Base-by-base conservation (phyloP, 139 green algal genomes). In the Chlorella sorokiniana region DNA sequence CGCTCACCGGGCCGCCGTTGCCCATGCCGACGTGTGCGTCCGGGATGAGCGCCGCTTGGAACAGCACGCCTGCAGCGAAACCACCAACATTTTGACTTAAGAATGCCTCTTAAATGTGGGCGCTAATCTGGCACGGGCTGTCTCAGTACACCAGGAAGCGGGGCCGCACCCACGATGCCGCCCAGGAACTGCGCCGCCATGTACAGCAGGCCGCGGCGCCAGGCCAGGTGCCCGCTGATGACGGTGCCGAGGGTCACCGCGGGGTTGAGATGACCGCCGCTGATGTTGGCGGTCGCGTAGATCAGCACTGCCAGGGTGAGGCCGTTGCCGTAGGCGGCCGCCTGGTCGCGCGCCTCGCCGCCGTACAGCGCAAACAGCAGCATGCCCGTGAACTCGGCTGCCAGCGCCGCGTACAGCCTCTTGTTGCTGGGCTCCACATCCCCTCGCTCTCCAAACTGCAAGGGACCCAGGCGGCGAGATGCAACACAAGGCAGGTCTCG, bases 221-320 rank as follows among this genome's bases (percentile, higher is more conserved):
- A 94, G 70, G 86, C 89, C 75, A 91, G 90, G 86, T 95, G 92
- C 1, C 92, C 92, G 38, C 87, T 93, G 76, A 93, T 91, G 41
- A 93, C 94, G n/a, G 91, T 88, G 1, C 91, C 90, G 63, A 94
- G 90, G 4, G 86, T 92, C 18, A 94, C 92, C 22, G 91, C 89
- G 3, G 92, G 92, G 81, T 95, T 95, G 20, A 95, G 84, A 80
- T 95, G 92, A 0, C 88, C 92, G 6, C 92, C 92, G 35, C 80
- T 90, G 0, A 95, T 81, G 75, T 95, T 94, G 54, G 88, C 87
- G 40, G 93, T 95, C 3, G 89, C 83, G 68, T 94, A 96, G 8
- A 96, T 90, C 78, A 90, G 35, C 40, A 85, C 48, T 7, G 76
- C 86, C 29, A 92, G 82, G 10, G 86, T 84, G 44, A 92, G 84